Evolutionary conservation across 176 grass and related monocot genomes (phyloP), one percentile per base, ranked within the genome.

Genomic region (Poa pratensis): DNA sequence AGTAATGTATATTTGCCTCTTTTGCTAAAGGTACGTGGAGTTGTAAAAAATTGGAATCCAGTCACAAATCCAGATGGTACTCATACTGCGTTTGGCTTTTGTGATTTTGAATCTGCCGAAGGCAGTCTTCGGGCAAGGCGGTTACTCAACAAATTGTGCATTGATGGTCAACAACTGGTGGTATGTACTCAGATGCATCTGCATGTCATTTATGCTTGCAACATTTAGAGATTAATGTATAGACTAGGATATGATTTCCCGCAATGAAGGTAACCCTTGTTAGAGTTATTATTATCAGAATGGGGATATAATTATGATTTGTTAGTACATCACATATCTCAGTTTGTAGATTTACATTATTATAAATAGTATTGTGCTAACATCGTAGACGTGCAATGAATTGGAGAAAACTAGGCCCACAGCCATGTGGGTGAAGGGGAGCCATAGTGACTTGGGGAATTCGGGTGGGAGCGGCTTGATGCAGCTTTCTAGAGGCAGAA

Each of bases 41-140:
- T 87, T 59, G 88, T 94, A 53, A 97, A 97, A 70, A 94, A 78
- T 83, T 97, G 86, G 94, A 94, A 97, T 79, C 88, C 90, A 73
- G 90, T 90, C 22, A 84, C 83, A 89, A 92, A 97, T 81, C 92
- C 92, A 87, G 86, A 85, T 85, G 90, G 90, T 67, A 89, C 53
- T 46, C 90, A 7, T 75, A 75, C 88, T 88, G 92, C 90, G 64
- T 97, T 97, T 90, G 94, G 90, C 9, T 97, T 94, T 90, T 97
- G 92, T 73, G 92, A 94, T 89, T 97, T 97, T 82, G 94, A 94
- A 90, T 83, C 92, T 87, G 92, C 92, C 40, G 94, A 97, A 85
- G 92, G 90, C 57, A 77, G 94, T 80, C 90, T 94, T 79, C 65
- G 94, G 73, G 92, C 94, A 28, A 67, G 86, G 82, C 80, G 92